Evolutionary conservation across 2,329 filamentous ascomycete genomes (phyloP), one percentile per base, ranked within the genome.

Genomic region (Aspergillus fumigatiaffinis): DNA sequence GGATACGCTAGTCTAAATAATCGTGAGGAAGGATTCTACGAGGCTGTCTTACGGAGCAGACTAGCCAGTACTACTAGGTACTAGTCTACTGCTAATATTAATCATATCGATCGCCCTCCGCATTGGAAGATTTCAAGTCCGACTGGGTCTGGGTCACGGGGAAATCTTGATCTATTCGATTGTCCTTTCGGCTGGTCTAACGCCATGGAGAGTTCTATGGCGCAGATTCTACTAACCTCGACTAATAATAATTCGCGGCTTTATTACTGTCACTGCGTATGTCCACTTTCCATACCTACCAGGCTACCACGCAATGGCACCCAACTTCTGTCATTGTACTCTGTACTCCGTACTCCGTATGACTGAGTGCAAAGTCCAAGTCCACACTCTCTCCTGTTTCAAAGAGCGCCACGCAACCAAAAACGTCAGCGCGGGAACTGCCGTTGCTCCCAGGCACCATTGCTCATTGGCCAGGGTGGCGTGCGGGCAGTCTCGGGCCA

Each of bases 1-100:
- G 57, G 54, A 28, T 35, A 42, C 21, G n/a, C 44, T 50, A 54
- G 42, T 23, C 23, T 35, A 41, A 41, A 46, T 52, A 50, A 35
- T 26, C n/a, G 25, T 20, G 25, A 20, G 53, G 50, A 49, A 55
- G 47, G 42, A 51, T 17, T 6, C 32, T 28, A 20, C 42, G 17
- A 23, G 52, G 5, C 14, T 38, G 17, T 14, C 14, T 29, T 4
- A 38, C 32, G 32, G 6, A 38, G 14, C 14, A n/a, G 5, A 17
- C 32, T 38, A 38, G 14, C 32, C 14, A 3, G 14, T 38, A 47
- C 20, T 46, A 10, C 10, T 23, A 21, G 9, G 1, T 21, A 21
- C 17, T 44, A 44, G 17, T 21, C 20, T 12, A 4, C 28, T 29
- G 21, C 17, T 47, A 47, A 14, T 47, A 47, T 47, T 26, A 26